A percentile compares a stretch with the other conserved stretches of the same genome.
Conservation (phyloP, 352 stramenopile genomes). For the Thalassiosira livingstoniorum region DNA sequence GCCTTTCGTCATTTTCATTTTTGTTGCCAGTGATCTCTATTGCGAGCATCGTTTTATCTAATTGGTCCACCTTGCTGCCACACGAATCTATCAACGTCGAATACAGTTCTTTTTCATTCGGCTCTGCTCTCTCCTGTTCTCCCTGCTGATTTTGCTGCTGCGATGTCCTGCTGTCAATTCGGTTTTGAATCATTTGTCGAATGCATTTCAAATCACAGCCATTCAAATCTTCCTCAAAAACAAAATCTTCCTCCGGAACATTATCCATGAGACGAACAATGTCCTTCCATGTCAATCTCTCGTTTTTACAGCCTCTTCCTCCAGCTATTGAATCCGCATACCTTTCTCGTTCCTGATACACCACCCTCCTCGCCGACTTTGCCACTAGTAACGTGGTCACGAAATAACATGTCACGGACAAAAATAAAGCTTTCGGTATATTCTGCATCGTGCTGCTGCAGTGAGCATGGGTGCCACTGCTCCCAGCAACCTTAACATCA, state of each 20-base stretch:
- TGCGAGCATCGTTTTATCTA: no score
- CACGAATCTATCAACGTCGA: no score
- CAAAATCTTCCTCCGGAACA: conserved; percentile 41
- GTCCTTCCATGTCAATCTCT: conserved; percentile 27
- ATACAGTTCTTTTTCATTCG: neutral
- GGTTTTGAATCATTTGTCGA: conserved; percentile 32
- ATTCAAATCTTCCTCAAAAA: conserved; percentile 36
- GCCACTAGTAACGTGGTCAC: conserved; percentile 48
- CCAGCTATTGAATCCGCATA: neutral
- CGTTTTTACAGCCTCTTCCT: conserved; percentile 13
- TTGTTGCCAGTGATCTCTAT: no score
- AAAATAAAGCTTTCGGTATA: conserved; percentile 29
- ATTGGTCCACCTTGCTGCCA: no score
- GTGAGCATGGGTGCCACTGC: no score
- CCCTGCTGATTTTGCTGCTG: no score
- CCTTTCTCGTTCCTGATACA: conserved; percentile 8
- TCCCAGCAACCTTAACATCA: conserved; percentile 11
- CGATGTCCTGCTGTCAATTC: neutral
- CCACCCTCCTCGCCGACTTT: conserved; percentile 29
- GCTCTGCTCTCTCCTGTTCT: neutral
- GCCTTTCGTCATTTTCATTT: no score
- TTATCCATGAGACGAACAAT: conserved; percentile 28
- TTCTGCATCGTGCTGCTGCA: no score
- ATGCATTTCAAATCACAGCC: conserved; percentile 33
- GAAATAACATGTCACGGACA: conserved; percentile 40